Base-by-base conservation (phyloP, 2,329 filamentous ascomycete genomes). In the Elsinoe perseae region DNA sequence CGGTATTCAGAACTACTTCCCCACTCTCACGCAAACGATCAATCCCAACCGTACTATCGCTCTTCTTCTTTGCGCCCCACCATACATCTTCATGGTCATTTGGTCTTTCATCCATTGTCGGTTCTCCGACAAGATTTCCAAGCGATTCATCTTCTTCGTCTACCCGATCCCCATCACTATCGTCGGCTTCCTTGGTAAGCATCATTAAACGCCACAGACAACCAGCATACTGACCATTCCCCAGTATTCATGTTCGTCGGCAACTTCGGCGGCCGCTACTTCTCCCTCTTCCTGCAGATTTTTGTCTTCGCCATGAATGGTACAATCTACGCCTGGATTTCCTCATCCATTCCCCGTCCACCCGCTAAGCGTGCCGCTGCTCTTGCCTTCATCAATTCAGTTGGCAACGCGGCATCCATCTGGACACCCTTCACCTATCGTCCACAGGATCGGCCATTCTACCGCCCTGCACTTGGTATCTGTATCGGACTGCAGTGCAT, bases 281-380 rank as follows among this genome's bases (percentile, higher is more conserved):
- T 80, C 66, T 74, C 73, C 21, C 69, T 80, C 57, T 81, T 81
- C 70, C 67, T 80, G 36, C 77, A 80, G 70, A 73, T 75, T 60
- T 79, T 81, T 61, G 73, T 81, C 57, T 81, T 81, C 61, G 73
- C 76, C 14, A 77, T 77, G 66, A 78, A 79, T 68, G 75, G 75
- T 30, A 79, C 76, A 80, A 63, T 81, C 48, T 89, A 83, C 64
- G 85, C 83, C 2, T 93, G 87, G 87, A 89, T 91, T 61, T 82
- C 80, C 46, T 88, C 86, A 66, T 85, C 83, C 1, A 77, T 92
- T 53, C 86, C 87, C 0, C 80, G 87, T 4, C 87, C 88, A 2
- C 85, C 86, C 0, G 83, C 86, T 1, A 91, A 91, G 72, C 80
- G 86, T 58, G 83, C 83, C 2, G 81, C 85, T 0, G 86, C 85